Evolutionary conservation across 192 early-diverging fungal genomes (phyloP).

Genomic region (Chytriomyces confervae): DNA sequence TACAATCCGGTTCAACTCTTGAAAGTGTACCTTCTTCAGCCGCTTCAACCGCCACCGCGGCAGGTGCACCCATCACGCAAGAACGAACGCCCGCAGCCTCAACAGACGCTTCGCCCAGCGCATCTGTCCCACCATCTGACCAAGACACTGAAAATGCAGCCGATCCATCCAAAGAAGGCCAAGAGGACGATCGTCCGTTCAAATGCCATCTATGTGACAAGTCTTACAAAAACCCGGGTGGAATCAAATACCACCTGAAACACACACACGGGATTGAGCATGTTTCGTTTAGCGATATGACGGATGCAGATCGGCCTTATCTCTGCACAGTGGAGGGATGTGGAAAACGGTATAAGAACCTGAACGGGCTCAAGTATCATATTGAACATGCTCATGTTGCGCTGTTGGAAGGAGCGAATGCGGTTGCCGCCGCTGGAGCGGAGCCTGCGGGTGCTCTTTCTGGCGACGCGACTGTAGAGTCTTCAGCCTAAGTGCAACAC

Average conservation of each 20-base stretch:
- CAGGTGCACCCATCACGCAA: background rate
- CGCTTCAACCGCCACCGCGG: slow-evolving; percentile 19
- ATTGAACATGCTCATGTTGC: slow-evolving; percentile 56
- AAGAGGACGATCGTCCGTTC: slow-evolving; percentile 85
- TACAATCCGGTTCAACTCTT: background rate
- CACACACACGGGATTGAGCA: slow-evolving; percentile 82
- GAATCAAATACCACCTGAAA: slow-evolving; percentile 96
- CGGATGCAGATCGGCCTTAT: slow-evolving; percentile 67
- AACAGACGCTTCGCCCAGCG: background rate
- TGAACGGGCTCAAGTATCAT: slow-evolving; percentile 90
- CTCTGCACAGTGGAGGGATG: slow-evolving; percentile 84
- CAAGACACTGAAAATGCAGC: background rate
- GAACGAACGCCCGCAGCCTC: background rate
- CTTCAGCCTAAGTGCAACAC: background rate
- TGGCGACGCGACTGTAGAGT: background rate
- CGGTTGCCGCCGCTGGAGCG: background rate
- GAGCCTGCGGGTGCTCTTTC: background rate
- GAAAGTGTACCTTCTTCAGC: background rate
- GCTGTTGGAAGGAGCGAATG: slow-evolving; percentile 16
- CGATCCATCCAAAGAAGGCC: slow-evolving; percentile 9
- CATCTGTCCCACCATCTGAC: slow-evolving; percentile 16
- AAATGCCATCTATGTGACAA: slow-evolving; percentile 92
- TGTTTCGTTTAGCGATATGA: slow-evolving; percentile 55
- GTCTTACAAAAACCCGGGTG: slow-evolving; percentile 98
- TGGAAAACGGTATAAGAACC: slow-evolving; percentile 98